Evolutionary conservation across 2,329 filamentous ascomycete genomes (phyloP).

Genomic region (Helotiales sp.): DNA sequence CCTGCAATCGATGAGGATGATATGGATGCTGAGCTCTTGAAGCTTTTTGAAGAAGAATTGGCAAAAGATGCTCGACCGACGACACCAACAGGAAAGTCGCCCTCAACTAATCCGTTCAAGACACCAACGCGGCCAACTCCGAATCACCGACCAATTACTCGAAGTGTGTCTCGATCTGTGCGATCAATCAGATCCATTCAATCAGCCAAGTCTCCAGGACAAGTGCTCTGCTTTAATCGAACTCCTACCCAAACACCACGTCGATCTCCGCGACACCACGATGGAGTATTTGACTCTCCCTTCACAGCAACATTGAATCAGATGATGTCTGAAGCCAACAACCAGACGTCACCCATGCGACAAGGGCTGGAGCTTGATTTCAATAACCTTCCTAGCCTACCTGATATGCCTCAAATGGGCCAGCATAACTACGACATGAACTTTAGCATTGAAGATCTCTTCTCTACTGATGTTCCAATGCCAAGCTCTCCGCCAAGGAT

Average conservation of each 20-base stretch:
- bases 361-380: slow-evolving; percentile 34
- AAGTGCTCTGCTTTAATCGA: slow-evolving; percentile 24
- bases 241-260: slow-evolving; percentile 33
- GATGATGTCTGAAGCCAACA: slow-evolving; percentile 34
- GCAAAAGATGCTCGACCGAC: slow-evolving; percentile 26
- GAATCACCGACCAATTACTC: slow-evolving; percentile 33
- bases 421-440: slow-evolving; percentile 20
- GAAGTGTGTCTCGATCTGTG: slow-evolving; percentile 34
- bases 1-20: slow-evolving; percentile 23
- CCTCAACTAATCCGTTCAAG: slow-evolving; percentile 32
- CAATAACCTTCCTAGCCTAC: slow-evolving; percentile 29
- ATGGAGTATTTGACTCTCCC: slow-evolving; percentile 35
- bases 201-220: slow-evolving; percentile 32
- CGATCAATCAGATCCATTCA: no score
- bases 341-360: slow-evolving; percentile 29
- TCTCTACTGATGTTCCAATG: slow-evolving; percentile 45
- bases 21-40: slow-evolving; percentile 32
- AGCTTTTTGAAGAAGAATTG: slow-evolving; percentile 35
- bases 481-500: slow-evolving; percentile 44
- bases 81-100: slow-evolving; percentile 29
- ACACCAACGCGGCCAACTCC: slow-evolving; percentile 36
- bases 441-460: slow-evolving; percentile 41
- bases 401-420: slow-evolving; percentile 28
- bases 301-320: slow-evolving; percentile 36
- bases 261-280: slow-evolving; percentile 30